Conservation (phyloP, 495 filamentous ascomycete genomes). For the Achaetomiella virescens region DNA sequence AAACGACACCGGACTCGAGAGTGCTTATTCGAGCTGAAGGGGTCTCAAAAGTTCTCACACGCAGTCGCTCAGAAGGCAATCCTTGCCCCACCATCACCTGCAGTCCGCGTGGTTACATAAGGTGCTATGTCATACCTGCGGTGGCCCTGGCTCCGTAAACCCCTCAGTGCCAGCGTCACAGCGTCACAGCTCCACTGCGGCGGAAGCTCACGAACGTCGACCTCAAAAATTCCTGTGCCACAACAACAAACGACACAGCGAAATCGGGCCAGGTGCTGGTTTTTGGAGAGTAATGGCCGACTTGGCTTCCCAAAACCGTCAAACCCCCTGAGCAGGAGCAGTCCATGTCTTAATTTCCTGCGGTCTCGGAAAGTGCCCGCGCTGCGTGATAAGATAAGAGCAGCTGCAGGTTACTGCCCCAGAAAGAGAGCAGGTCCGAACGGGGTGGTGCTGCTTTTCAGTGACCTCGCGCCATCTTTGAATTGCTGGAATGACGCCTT, state of each 20-base stretch:
- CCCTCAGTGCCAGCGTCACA: constrained; percentile 1
- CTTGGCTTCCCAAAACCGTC: neutral
- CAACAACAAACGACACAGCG: neutral
- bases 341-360: neutral
- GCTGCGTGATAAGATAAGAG: constrained; percentile 32
- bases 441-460: neutral
- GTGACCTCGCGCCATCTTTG: constrained; percentile 3
- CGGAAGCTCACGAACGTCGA: neutral
- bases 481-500: neutral
- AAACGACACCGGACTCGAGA: too few relatives aligned
- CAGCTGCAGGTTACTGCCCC: constrained; percentile 9
- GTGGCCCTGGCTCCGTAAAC: constrained; percentile 7
- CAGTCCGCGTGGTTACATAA: constrained; percentile 2
- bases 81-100: constrained; percentile 1
- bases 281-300: neutral
- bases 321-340: neutral
- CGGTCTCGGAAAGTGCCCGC: constrained; percentile 19
- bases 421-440: neutral
- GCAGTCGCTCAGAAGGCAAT: neutral
- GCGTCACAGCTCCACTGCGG: neutral
- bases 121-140: constrained; percentile 11
- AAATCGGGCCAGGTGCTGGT: neutral
- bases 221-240: neutral
- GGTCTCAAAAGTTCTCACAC: too few relatives aligned
- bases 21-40: too few relatives aligned